These are phyloP conservation scores for Sporobolomyces pararoseus DNA, from an alignment of 768 basidiomycete genomes.

Conservation along the genomic window DNA sequence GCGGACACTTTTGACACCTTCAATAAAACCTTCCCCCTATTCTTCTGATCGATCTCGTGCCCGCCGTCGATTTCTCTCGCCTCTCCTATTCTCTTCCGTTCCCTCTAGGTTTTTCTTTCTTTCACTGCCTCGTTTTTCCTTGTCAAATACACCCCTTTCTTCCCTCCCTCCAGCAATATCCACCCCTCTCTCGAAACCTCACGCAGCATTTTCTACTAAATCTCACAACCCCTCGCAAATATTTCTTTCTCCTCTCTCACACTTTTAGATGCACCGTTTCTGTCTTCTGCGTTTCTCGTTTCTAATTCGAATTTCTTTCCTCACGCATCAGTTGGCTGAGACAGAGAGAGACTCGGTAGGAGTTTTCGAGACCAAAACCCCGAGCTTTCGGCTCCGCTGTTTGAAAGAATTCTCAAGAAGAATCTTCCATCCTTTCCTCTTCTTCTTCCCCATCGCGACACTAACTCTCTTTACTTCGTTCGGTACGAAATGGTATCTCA, in stretches of 20 bases:
- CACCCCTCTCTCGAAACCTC: not conserved
- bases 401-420: too few species aligned
- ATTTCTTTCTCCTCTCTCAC: too few species aligned
- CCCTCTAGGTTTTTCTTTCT: not conserved
- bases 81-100: not conserved
- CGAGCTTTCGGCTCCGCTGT: too few species aligned
- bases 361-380: too few species aligned
- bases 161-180: not conserved
- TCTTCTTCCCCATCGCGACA: too few species aligned
- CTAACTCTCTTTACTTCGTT: not conserved
- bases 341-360: too few species aligned
- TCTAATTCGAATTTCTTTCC: too few species aligned
- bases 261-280: too few species aligned
- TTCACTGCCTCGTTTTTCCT: not conserved
- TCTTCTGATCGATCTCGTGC: not conserved
- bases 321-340: too few species aligned
- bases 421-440: too few species aligned
- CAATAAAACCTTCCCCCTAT: not conserved
- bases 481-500: not conserved
- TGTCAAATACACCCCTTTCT: not conserved
- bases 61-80: not conserved
- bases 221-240: too few species aligned
- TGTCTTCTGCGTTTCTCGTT: too few species aligned
- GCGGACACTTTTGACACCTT: not conserved
- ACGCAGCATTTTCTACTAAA: not conserved